phyloP scores from a whole-genome alignment of 306 rosid species.

The Morella rubra region DNA sequence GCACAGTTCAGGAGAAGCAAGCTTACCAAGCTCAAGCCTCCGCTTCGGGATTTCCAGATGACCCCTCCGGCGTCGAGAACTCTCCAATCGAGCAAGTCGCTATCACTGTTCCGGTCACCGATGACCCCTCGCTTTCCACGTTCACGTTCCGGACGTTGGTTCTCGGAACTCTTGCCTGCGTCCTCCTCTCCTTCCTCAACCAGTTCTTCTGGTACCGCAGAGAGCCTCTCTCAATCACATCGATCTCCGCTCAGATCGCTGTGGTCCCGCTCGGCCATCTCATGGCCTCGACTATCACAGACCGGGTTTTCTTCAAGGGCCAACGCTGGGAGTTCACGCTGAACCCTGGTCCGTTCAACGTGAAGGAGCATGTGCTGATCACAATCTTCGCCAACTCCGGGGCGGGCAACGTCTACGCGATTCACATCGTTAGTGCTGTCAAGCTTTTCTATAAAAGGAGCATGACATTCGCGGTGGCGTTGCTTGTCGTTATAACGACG shows the following conservation, averaged over 20 bases:
- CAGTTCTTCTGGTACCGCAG: slow-evolving; percentile 91
- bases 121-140: slow-evolving; percentile 61
- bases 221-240: slow-evolving; percentile 76
- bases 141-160: slow-evolving; percentile 91
- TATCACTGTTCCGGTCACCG: slow-evolving; percentile 68
- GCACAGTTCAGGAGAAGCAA: slow-evolving; percentile 32
- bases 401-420: slow-evolving; percentile 88
- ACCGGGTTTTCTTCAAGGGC: slow-evolving; percentile 56
- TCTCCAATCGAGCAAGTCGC: slow-evolving; percentile 86
- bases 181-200: slow-evolving; percentile 73
- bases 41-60: slow-evolving; percentile 19
- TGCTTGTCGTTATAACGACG: slow-evolving; percentile 70
- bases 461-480: slow-evolving; percentile 55
- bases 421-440: slow-evolving; percentile 45
- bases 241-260: slow-evolving; percentile 91
- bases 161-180: slow-evolving; percentile 70
- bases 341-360: slow-evolving; percentile 87
- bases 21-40: slow-evolving; percentile 1
- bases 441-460: slow-evolving; percentile 46
- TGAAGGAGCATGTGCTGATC: slow-evolving; percentile 88
- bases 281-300: slow-evolving; percentile 68
- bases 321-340: slow-evolving; percentile 61
- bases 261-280: slow-evolving; percentile 85
- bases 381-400: slow-evolving; percentile 96
- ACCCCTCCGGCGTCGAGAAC: slow-evolving; percentile 34